A percentile compares a stretch with the other conserved stretches of the same genome.
Conservation (phyloP, 1,284 basidiomycete species). For the Naganishia sp. region DNA sequence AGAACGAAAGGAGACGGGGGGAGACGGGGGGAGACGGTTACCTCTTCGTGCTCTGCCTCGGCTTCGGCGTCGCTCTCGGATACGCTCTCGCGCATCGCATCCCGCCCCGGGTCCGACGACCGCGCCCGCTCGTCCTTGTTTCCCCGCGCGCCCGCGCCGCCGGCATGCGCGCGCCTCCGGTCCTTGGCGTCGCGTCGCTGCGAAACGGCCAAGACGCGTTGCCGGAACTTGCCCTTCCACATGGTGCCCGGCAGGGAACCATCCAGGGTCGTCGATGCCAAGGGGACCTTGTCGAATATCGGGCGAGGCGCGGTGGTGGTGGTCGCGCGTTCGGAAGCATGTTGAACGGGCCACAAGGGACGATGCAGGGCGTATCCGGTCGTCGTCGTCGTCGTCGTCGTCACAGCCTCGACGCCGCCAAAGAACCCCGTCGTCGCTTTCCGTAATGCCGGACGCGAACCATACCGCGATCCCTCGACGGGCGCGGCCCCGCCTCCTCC, state of each 20-base stretch:
- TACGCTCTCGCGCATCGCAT: constrained; percentile 13
- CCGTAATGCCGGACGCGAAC: constrained; percentile 3
- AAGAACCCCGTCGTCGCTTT: constrained; percentile 7
- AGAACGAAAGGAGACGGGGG: background rate
- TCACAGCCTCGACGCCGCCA: background rate
- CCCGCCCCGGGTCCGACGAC: background rate
- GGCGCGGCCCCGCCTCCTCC: too few species aligned
- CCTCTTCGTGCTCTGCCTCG: constrained; percentile 32
- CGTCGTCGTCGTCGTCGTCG: background rate
- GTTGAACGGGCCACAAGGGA: background rate
- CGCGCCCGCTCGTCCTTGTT: too few species aligned
- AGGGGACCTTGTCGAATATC: background rate
- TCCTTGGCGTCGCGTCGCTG: background rate
- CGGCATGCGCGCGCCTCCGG: background rate
- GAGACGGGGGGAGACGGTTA: background rate
- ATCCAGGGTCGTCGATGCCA: background rate
- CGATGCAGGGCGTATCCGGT: constrained; percentile 13
- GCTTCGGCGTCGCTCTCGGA: constrained; percentile 12
- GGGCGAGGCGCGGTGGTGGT: background rate
- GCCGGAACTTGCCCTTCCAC: constrained; percentile 32
- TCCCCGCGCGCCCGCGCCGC: background rate
- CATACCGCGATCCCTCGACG: constrained; percentile 6
- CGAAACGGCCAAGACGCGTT: constrained; percentile 17
- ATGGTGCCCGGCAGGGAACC: constrained; percentile 25
- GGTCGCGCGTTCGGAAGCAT: background rate